Evolutionary conservation across 352 stramenopile species (phyloP).

Genomic region (Phytophthora tentaculata): DNA sequence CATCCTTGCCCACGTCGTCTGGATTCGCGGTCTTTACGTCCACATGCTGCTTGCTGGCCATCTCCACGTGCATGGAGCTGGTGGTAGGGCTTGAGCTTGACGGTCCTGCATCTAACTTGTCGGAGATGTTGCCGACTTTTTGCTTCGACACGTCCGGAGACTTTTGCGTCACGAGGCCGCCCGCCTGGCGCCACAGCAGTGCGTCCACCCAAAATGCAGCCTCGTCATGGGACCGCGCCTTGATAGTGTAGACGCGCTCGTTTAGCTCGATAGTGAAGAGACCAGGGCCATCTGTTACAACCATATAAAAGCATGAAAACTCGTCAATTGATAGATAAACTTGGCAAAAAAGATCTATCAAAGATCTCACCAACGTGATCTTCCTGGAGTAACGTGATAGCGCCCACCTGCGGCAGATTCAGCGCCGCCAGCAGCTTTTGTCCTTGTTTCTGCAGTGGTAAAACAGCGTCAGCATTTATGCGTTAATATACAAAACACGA

Average conservation of each 20-base stretch:
- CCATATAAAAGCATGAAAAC: slow-evolving; percentile 15
- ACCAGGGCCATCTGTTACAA: slow-evolving; percentile 68
- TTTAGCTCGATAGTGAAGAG: slow-evolving; percentile 92
- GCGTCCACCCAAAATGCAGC: slow-evolving; percentile 89
- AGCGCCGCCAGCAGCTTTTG: slow-evolving; percentile 95
- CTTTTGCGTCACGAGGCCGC: slow-evolving; percentile 81
- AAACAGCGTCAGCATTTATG: slow-evolving; percentile 5
- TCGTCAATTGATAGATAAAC: slow-evolving; percentile 12
- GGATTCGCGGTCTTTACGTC: slow-evolving; percentile 23
- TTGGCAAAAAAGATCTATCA: neutral
- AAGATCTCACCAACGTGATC: slow-evolving; percentile 58
- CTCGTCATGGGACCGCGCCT: slow-evolving; percentile 86
- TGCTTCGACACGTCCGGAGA: slow-evolving; percentile 59
- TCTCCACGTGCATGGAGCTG: slow-evolving; percentile 35
- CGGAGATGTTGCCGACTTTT: slow-evolving; percentile 44
- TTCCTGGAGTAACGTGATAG: slow-evolving; percentile 76
- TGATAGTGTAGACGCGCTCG: slow-evolving; percentile 92
- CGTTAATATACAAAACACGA: slow-evolving; percentile 9
- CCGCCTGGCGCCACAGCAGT: slow-evolving; percentile 83
- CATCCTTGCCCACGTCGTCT: slow-evolving; percentile 50
- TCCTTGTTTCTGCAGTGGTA: slow-evolving; percentile 82
- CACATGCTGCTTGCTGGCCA: slow-evolving; percentile 36
- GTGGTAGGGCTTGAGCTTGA: slow-evolving; percentile 17
- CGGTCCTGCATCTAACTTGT: slow-evolving; percentile 41
- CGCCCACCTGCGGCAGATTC: slow-evolving; percentile 93